Conservation (phyloP, 1,284 basidiomycete species). For the Tilletia indica region DNA sequence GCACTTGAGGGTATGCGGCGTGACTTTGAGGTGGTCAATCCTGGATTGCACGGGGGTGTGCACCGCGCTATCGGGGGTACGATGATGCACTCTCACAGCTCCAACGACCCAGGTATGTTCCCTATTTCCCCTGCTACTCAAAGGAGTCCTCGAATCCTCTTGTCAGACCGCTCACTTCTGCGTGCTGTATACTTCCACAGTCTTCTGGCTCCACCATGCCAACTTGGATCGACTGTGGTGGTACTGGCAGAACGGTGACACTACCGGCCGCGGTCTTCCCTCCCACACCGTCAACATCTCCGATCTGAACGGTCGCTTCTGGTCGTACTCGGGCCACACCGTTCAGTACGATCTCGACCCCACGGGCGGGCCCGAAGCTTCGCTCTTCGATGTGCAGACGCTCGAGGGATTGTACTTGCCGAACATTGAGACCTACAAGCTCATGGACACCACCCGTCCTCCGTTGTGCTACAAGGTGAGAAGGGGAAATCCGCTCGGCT, state of each 20-base stretch:
- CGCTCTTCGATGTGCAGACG: slow-evolving; percentile 6
- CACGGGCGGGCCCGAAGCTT: background rate
- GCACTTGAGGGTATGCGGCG: background rate
- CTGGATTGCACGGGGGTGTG: background rate
- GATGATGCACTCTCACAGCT: background rate
- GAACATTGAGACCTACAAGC: slow-evolving; percentile 3
- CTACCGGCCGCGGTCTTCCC: background rate
- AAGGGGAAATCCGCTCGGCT: background rate
- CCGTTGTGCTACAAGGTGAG: background rate
- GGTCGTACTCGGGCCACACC: slow-evolving; percentile 11
- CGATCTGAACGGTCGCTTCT: slow-evolving; percentile 17
- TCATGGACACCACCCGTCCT: background rate
- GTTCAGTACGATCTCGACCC: background rate
- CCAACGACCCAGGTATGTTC: background rate
- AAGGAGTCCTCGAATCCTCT: too few relatives aligned
- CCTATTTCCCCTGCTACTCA: too few relatives aligned
- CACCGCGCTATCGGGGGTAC: background rate
- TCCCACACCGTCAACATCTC: background rate
- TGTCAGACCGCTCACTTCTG: too few relatives aligned
- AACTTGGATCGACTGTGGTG: slow-evolving; percentile 25
- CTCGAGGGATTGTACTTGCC: background rate
- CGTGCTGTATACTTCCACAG: background rate
- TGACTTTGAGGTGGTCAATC: background rate
- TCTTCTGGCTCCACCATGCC: slow-evolving; percentile 27
- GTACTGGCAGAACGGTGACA: slow-evolving; percentile 22